Evolutionary conservation across 305 asterid species (phyloP).

Genomic region (Fraxinus xanthoxyloides): DNA sequence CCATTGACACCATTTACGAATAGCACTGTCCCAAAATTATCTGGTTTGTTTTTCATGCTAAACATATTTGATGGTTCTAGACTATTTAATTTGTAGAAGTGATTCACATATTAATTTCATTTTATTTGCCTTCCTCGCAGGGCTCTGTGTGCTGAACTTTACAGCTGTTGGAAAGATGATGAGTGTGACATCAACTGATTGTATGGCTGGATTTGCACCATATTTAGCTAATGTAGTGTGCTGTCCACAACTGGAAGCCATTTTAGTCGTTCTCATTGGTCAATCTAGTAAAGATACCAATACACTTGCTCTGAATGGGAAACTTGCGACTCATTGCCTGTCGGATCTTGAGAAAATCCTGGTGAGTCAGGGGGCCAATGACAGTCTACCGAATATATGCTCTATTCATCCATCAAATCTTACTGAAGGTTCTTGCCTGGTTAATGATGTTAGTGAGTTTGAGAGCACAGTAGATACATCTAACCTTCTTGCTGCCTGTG

Average conservation of each 20-base stretch:
- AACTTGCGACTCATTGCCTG: slow-evolving; percentile 72
- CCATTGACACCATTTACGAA: slow-evolving; percentile 91
- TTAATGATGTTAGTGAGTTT: slow-evolving; percentile 64
- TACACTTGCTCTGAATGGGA: slow-evolving; percentile 65
- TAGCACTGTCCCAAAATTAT: slow-evolving; percentile 76
- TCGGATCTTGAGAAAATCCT: slow-evolving; percentile 77
- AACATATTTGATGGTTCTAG: neutral
- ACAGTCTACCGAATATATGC: slow-evolving; percentile 66
- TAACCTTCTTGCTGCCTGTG: slow-evolving; percentile 76
- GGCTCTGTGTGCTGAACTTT: slow-evolving; percentile 70
- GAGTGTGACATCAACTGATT: slow-evolving; percentile 75
- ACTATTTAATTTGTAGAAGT: neutral
- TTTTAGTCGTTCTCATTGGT: slow-evolving; percentile 77
- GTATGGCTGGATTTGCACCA: slow-evolving; percentile 89
- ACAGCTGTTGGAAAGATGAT: slow-evolving; percentile 60
- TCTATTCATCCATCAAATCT: slow-evolving; percentile 72
- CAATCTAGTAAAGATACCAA: slow-evolving; percentile 69
- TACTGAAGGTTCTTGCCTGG: slow-evolving; percentile 89
- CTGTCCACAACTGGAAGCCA: slow-evolving; percentile 96
- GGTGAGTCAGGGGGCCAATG: slow-evolving; percentile 85
- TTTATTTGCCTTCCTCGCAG: slow-evolving; percentile 34
- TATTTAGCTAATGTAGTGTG: slow-evolving; percentile 85
- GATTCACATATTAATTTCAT: neutral
- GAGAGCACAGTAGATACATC: slow-evolving; percentile 71
- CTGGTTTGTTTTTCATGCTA: slow-evolving; percentile 55